Conservation (phyloP, 2,329 filamentous ascomycete genomes). For the Chaetomium strumarium region DNA sequence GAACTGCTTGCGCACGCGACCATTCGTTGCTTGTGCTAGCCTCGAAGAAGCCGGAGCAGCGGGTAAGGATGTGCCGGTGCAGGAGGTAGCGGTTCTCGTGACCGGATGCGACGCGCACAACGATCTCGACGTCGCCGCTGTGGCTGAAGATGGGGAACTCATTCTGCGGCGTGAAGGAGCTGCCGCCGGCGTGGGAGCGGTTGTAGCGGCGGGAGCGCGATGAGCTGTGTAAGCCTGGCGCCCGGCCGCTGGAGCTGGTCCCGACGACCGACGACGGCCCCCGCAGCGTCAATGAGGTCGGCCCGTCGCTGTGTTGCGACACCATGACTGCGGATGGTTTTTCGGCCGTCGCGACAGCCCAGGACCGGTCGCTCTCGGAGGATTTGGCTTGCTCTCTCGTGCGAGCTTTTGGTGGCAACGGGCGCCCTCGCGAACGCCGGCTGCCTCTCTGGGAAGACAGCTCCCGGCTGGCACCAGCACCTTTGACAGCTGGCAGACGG, state of each 20-base stretch:
- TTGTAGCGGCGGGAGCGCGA: conserved; percentile 53
- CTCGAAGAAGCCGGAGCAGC: conserved; percentile 93
- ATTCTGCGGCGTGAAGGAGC: conserved; percentile 67
- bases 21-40: conserved; percentile 76
- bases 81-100: conserved; percentile 80
- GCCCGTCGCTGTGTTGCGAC: conserved; percentile 28
- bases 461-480: conserved; percentile 4
- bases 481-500: conserved; percentile 20
- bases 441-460: conserved; percentile 16
- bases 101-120: conserved; percentile 59
- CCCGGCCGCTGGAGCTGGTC: conserved; percentile 21
- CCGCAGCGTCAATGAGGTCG: conserved; percentile 30
- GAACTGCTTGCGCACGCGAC: conserved; percentile 43
- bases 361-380: conserved; percentile 1
- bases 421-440: conserved; percentile 7
- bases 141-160: conserved; percentile 89
- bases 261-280: conserved; percentile 30
- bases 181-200: conserved; percentile 72
- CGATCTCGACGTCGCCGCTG: conserved; percentile 87
- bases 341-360: conserved; percentile 5
- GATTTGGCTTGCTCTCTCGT: not conserved
- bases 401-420: not conserved
- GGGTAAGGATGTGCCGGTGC: conserved; percentile 78
- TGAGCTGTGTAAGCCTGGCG: conserved; percentile 22
- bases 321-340: conserved; percentile 29